Evolutionary conservation across 2,329 filamentous ascomycete genomes (phyloP).

Genomic region (Bipolaris zeicola): DNA sequence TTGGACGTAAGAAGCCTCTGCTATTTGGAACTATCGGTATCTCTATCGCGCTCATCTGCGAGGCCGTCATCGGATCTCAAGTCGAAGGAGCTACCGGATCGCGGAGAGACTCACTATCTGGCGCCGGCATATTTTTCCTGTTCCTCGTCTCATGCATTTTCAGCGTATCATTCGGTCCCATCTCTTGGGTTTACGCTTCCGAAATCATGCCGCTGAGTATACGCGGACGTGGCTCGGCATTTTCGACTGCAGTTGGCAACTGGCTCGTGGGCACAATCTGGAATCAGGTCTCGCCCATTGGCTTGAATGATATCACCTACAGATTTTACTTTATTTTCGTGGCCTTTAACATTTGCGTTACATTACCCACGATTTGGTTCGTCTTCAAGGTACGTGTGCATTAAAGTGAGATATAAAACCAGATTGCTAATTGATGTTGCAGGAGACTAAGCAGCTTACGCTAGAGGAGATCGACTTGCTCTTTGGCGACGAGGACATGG

Average conservation of each 20-base stretch:
- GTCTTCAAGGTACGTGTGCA: constrained; percentile 52
- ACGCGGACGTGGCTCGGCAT: constrained; percentile 63
- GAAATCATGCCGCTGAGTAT: constrained; percentile 70
- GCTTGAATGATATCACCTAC: constrained; percentile 56
- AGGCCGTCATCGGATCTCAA: constrained; percentile 59
- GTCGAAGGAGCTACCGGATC: constrained; percentile 37
- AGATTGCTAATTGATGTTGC: neutral
- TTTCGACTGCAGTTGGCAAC: constrained; percentile 63
- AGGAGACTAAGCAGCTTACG: constrained; percentile 51
- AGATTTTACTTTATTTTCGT: constrained; percentile 65
- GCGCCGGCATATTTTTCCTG: constrained; percentile 69
- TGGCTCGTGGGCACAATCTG: constrained; percentile 66
- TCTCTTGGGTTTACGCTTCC: constrained; percentile 67
- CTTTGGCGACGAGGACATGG: constrained; percentile 60
- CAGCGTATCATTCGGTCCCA: constrained; percentile 41
- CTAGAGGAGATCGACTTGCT: constrained; percentile 65
- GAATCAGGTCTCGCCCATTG: constrained; percentile 63
- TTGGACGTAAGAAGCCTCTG: constrained; percentile 58
- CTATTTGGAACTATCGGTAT: constrained; percentile 61
- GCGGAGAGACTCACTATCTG: constrained; percentile 55
- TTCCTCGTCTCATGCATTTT: constrained; percentile 55
- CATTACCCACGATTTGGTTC: constrained; percentile 56
- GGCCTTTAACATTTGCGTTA: constrained; percentile 54
- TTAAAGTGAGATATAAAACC: fast-evolving
- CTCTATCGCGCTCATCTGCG: constrained; percentile 63